These are phyloP conservation scores for Rhodotorula mucilaginosa DNA, from an alignment of 1,284 basidiomycete genomes.

Conservation along the genomic window DNA sequence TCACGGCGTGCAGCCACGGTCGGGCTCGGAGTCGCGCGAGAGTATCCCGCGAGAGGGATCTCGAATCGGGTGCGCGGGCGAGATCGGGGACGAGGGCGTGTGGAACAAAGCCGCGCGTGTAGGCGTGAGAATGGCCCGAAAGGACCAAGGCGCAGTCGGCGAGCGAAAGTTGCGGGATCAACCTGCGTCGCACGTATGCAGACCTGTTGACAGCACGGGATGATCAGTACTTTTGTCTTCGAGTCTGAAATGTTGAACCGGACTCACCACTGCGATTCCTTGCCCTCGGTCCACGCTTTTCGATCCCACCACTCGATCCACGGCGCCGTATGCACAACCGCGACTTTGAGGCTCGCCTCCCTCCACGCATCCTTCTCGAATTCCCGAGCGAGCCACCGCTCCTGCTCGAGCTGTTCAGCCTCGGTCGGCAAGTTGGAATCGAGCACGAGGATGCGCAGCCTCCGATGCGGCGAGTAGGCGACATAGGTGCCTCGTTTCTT, in stretches of 20 bases:
- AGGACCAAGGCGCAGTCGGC: conserved; percentile 31
- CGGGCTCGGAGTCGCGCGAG: conserved; percentile 11
- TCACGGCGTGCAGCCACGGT: neutral
- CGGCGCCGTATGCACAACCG: conserved; percentile 43
- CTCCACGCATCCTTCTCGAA: conserved; percentile 36
- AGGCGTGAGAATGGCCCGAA: conserved; percentile 43
- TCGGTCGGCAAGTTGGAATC: conserved; percentile 40
- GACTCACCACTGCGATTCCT: conserved; percentile 39
- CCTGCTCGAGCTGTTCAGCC: conserved; percentile 38
- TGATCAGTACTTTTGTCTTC: neutral
- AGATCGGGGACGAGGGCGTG: conserved; percentile 23
- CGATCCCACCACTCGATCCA: conserved; percentile 42
- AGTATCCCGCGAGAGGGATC: conserved; percentile 11
- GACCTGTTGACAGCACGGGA: conserved; percentile 22
- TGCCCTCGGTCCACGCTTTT: conserved; percentile 38
- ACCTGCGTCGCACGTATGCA: conserved; percentile 36
- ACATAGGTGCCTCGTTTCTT: conserved; percentile 35
- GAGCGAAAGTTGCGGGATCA: conserved; percentile 34
- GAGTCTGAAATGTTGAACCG: too few relatives aligned
- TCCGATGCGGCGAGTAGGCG: conserved; percentile 37
- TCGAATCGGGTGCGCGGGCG: conserved; percentile 9
- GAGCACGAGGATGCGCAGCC: conserved; percentile 40
- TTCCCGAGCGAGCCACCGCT: conserved; percentile 42
- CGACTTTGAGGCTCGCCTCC: conserved; percentile 37
- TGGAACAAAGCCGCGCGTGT: conserved; percentile 41